Evolutionary conservation across 495 filamentous ascomycete species (phyloP), one percentile per base, ranked within the genome.

Genomic region (Trichocladium antarcticum): DNA sequence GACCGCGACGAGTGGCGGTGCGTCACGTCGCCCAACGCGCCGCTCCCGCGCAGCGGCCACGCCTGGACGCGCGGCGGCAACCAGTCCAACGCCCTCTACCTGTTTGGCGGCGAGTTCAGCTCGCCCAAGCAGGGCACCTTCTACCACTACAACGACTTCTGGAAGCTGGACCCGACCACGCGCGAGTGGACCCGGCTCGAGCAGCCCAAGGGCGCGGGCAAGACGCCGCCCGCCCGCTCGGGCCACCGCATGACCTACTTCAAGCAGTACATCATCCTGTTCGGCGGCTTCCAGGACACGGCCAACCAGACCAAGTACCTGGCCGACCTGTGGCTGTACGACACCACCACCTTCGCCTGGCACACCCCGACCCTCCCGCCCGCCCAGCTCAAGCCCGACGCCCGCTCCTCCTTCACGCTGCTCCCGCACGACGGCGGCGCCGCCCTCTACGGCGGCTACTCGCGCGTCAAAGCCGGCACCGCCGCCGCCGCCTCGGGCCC

Each of bases 131-230:
- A 98, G 63, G 92, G 92, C 4, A 98, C 90, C 1, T 98, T 98
- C 62, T 96, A 98, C 61, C 92, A 98, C 58, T 98, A 98, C 69
- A 94, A 95, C 64, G 92, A 96, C 61, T 96, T 97, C 62, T 98
- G 92, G 92, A 75, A 85, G 27, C 79, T 96, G 31, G 87, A 95
- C 44, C 80, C 87, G 0, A 72, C 75, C 6, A 77, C 80, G 0
- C 75, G 85, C 47, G 92, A 98, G 69, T 98, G 92, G 92, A 84
- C 79, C 37, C 79, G 87, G 24, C 62, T 98, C 22, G 92, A 98
- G 63, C 73, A 98, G 63, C 73, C 69, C 42, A 95, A 95, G 70
- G 85, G 24, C 24, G 24, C n/a, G n/a, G n/a, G 85, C 39, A 88
- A 89, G 63, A 78, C 80, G 0, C 92, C 92, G 17, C 87, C 89